Conservation (phyloP, 495 filamentous ascomycete species). For the Entonaema liquescens region DNA sequence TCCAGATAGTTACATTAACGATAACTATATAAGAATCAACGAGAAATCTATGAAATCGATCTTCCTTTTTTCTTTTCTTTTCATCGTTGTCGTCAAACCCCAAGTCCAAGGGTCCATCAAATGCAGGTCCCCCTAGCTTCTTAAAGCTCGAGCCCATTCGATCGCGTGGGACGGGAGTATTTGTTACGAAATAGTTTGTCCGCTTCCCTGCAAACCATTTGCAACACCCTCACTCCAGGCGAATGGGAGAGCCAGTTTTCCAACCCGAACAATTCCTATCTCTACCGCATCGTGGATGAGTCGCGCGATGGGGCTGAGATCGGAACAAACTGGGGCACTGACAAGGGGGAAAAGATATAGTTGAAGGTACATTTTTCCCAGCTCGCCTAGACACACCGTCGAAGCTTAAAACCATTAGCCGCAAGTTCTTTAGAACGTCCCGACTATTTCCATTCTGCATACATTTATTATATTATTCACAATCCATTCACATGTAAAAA, state of each 20-base stretch:
- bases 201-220: conserved; percentile 40
- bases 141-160: conserved; percentile 36
- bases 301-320: conserved; percentile 39
- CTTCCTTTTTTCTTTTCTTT: background rate
- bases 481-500: conserved; percentile 9
- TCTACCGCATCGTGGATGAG: conserved; percentile 25
- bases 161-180: conserved; percentile 41
- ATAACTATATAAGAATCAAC: background rate
- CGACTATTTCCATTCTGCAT: background rate
- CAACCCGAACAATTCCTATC: conserved; percentile 42
- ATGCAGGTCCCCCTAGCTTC: conserved; percentile 27
- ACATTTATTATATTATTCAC: background rate
- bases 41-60: background rate
- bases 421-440: conserved; percentile 9
- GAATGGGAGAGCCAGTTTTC: conserved; percentile 33
- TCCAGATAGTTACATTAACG: too few species aligned
- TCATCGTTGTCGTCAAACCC: conserved; percentile 17
- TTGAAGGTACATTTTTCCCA: background rate
- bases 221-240: conserved; percentile 22
- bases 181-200: conserved; percentile 44
- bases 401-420: conserved; percentile 15
- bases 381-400: conserved; percentile 7
- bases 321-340: conserved; percentile 27
- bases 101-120: conserved; percentile 32
- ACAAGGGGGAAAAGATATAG: too few species aligned